phyloP scores from a whole-genome alignment of 2,329 filamentous ascomycete genomes.

The Leptographium lundbergii region DNA sequence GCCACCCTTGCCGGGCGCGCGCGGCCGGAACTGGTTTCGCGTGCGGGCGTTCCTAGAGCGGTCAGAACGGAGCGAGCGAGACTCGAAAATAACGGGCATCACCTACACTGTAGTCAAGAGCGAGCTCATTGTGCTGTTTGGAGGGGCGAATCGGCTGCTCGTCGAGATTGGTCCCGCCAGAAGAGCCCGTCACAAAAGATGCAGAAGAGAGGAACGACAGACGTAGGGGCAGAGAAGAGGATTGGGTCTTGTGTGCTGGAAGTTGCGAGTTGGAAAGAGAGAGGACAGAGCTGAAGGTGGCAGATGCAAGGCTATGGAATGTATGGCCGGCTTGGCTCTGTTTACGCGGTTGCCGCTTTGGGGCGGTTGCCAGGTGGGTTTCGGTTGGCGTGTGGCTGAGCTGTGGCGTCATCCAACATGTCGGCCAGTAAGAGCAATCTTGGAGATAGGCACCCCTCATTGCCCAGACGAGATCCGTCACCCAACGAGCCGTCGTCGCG shows the following conservation, averaged over 20 bases:
- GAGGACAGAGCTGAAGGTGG: background rate
- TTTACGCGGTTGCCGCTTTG: constrained; percentile 12
- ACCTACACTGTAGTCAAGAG: constrained; percentile 20
- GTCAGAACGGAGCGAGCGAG: background rate
- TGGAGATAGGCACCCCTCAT: background rate
- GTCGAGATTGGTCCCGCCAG: background rate
- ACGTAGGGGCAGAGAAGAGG: background rate
- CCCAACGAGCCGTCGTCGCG: background rate
- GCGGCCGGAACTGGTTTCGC: constrained; percentile 82
- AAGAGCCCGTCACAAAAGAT: background rate
- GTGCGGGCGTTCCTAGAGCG: constrained; percentile 64
- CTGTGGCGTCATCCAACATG: background rate
- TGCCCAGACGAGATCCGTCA: background rate
- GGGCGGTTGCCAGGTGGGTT: constrained; percentile 9
- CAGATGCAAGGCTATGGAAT: too few species aligned
- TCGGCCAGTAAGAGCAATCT: background rate
- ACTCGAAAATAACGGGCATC: too few species aligned
- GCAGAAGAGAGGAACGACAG: background rate
- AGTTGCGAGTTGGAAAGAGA: background rate
- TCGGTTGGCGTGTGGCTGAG: background rate
- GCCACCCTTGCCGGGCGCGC: constrained; percentile 72
- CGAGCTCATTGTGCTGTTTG: constrained; percentile 10
- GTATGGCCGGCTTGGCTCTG: background rate
- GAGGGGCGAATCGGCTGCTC: background rate
- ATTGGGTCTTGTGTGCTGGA: background rate